Percentiles rank a stretch among this genome's conserved stretches.
Evolutionary conservation across 352 stramenopile species (phyloP).

Genomic region (Phytopythium mirpurense): DNA sequence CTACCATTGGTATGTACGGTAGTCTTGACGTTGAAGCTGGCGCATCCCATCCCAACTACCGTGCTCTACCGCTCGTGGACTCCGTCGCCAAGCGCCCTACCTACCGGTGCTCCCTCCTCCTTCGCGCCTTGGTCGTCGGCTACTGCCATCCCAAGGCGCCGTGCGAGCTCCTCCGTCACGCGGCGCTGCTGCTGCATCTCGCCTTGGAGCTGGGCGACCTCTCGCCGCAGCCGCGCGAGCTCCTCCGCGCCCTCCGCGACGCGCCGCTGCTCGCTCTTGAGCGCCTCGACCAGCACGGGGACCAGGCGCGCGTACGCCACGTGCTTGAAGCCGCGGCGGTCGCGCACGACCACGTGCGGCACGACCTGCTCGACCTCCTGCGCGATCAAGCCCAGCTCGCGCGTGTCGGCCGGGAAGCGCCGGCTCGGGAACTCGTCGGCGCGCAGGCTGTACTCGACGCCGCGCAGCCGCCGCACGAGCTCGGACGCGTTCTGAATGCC

Average conservation of each 20-base stretch:
- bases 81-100: no score
- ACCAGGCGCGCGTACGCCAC: conserved; percentile 81
- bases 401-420: conserved; percentile 27
- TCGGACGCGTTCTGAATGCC: conserved; percentile 38
- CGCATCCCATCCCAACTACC: no score
- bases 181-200: not conserved
- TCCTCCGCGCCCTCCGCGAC: not conserved
- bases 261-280: conserved; percentile 46
- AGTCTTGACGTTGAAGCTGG: no score
- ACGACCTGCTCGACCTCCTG: conserved; percentile 82
- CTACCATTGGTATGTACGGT: no score
- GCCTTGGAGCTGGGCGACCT: not conserved
- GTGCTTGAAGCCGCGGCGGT: conserved; percentile 79
- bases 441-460: conserved; percentile 62
- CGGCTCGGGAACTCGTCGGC: conserved; percentile 31
- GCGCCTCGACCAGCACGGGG: conserved; percentile 72
- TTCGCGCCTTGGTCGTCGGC: no score
- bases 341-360: conserved; percentile 70
- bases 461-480: conserved; percentile 46
- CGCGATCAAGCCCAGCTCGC: conserved; percentile 85
- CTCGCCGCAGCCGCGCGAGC: not conserved
- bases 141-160: no score
- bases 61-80: no score
- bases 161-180: not conserved
- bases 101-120: no score